Conservation (phyloP, 768 basidiomycete species). For the Xerocomus brunneocitrinus region DNA sequence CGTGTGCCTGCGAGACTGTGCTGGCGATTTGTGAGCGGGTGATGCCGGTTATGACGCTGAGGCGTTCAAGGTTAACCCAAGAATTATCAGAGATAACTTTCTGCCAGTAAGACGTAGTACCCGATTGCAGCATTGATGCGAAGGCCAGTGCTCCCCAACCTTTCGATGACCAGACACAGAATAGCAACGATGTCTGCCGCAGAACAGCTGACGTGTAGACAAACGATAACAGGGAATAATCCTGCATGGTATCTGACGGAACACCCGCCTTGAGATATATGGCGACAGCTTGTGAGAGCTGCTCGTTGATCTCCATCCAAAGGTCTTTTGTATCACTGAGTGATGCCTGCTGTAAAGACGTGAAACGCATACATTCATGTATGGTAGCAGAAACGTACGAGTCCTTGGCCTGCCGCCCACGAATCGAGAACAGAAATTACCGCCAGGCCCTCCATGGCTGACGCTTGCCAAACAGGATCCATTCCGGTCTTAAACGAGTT, state of each 20-base stretch:
- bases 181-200: slow-evolving; percentile 69
- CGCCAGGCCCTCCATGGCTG: slow-evolving; percentile 80
- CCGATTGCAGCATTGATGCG: slow-evolving; percentile 67
- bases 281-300: slow-evolving; percentile 54
- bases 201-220: slow-evolving; percentile 64
- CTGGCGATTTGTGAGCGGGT: slow-evolving; percentile 62
- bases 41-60: slow-evolving; percentile 66
- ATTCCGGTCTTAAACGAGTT: slow-evolving; percentile 66
- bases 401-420: slow-evolving; percentile 72
- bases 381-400: slow-evolving; percentile 44
- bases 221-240: slow-evolving; percentile 60
- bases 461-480: slow-evolving; percentile 87
- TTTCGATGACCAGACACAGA: slow-evolving; percentile 79
- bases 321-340: slow-evolving; percentile 53
- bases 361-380: slow-evolving; percentile 1
- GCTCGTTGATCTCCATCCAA: slow-evolving; percentile 77
- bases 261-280: slow-evolving; percentile 60
- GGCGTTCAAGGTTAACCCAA: slow-evolving; percentile 55
- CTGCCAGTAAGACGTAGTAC: slow-evolving; percentile 53
- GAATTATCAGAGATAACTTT: slow-evolving; percentile 50
- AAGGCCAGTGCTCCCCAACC: slow-evolving; percentile 83
- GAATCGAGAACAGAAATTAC: slow-evolving; percentile 76
- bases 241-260: slow-evolving; percentile 47
- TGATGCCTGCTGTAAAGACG: slow-evolving; percentile 48
- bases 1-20: slow-evolving; percentile 69